Evolutionary conservation across 164 flowering plant genomes (phyloP), one percentile per base, ranked within the genome.

Genomic region (Tinospora cordifolia): DNA sequence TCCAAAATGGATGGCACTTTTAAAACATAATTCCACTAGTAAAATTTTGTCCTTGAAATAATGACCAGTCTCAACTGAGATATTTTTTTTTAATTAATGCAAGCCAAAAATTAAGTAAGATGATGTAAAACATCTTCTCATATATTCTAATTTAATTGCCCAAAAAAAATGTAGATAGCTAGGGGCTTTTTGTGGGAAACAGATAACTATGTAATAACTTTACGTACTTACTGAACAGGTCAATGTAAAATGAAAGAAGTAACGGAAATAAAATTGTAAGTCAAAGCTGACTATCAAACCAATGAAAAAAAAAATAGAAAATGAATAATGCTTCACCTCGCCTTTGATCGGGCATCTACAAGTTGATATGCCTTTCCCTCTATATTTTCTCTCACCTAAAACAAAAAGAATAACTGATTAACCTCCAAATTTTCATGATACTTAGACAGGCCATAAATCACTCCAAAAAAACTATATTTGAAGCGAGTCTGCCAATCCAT

Each of bases 291-390:
- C 9, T 24, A 14, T 54, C 3, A 6, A 40, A 19, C 36, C 6
- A 30, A 21, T 24, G 2, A 67, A 67, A 12, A 46, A 11, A 25
- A n/a, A 26, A n/a, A n/a, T n/a, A n/a, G n/a, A 66, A 14, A 14
- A 72, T 30, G 62, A 24, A 67, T 67, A 44, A 69, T 63, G 63
- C 3, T 17, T 6, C 87, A 95, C 98, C 98, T 92, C 75, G 92
- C 81, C 77, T 87, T 90, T 73, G 94, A 84, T 62, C 99, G 85
- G 58, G 99, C 98, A 85, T 95, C 99, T 66, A 95, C 72, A 46
- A 83, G 98, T 74, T 91, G 94, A 81, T 87, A 81, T 26, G 85
- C 78, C 70, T 81, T 84, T 62, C 84, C 83, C 78, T 90, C 93
- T 62, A 90, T 78, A 72, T 95, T 92, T 71, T 77, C 78, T 76